Conservation (phyloP, 163 green algal genomes). For the Scenedesmus sp. region DNA sequence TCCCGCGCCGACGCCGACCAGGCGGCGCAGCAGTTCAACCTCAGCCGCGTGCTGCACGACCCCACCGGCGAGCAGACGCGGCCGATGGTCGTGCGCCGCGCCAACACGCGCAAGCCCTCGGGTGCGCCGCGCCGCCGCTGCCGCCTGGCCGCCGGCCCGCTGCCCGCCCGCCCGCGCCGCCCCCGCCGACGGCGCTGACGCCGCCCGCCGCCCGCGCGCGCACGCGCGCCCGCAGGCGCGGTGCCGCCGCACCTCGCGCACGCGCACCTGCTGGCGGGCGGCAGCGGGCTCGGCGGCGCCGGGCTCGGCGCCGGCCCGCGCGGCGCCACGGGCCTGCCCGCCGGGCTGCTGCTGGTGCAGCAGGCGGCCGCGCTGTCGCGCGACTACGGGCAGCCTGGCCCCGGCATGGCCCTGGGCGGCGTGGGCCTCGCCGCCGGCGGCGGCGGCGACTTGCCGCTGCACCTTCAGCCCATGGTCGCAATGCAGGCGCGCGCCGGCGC, state of each 20-base stretch:
- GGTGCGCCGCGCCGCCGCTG: background rate
- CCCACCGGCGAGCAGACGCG: constrained; percentile 57
- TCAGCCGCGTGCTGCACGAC: constrained; percentile 60
- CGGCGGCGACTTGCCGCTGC: constrained; percentile 3
- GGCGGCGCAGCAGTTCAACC: constrained; percentile 54
- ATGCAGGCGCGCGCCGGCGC: background rate
- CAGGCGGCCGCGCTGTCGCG: background rate
- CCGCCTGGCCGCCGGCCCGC: background rate
- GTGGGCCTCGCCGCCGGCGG: background rate
- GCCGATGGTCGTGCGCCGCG: constrained; percentile 66
- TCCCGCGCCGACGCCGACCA: constrained; percentile 29
- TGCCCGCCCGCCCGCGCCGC: background rate
- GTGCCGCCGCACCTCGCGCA: background rate
- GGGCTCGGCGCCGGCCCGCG: background rate
- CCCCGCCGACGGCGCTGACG: background rate
- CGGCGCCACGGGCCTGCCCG: background rate
- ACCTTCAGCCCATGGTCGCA: constrained; percentile 11
- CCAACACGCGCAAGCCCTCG: constrained; percentile 49
- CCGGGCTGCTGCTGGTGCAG: background rate
- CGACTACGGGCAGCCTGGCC: background rate
- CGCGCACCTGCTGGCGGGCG: background rate
- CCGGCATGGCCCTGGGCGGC: background rate
- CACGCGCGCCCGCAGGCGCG: too few relatives aligned
- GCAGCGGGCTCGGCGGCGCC: background rate
- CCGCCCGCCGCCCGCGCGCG: background rate